Percentiles rank a stretch among this genome's conserved stretches.
Conservation (phyloP, 2,329 filamentous ascomycete species). For the Cyclaneusma minus region DNA sequence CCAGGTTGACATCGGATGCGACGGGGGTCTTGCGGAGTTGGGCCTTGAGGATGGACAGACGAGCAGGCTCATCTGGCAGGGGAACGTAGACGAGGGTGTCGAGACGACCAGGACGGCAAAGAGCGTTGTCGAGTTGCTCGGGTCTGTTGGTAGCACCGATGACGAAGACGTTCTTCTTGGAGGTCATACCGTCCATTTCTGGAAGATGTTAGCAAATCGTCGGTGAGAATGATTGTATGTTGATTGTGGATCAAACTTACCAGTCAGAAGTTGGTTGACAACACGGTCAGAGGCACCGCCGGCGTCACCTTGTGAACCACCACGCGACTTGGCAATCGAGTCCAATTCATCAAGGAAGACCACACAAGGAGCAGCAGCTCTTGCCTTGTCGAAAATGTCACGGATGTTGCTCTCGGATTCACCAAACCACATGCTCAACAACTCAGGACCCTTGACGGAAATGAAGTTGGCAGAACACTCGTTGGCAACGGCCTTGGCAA, state of each 20-base stretch:
- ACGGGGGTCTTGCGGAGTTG: slow-evolving; percentile 98
- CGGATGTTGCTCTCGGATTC: slow-evolving; percentile 99
- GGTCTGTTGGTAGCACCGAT: slow-evolving; percentile 98
- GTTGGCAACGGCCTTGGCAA: slow-evolving; percentile 98
- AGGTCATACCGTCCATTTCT: slow-evolving; percentile 99
- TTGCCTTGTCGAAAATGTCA: slow-evolving; percentile 99
- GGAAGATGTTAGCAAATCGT: slow-evolving; percentile 27
- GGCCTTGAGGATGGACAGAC: slow-evolving; percentile 79
- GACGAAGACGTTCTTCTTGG: slow-evolving; percentile 99
- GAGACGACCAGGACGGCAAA: slow-evolving; percentile 96
- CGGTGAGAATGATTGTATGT: slow-evolving; percentile 4
- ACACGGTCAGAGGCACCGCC: slow-evolving; percentile 98
- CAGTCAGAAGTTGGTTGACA: slow-evolving; percentile 96
- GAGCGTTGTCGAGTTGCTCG: slow-evolving; percentile 93
- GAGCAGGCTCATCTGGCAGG: slow-evolving; percentile 80
- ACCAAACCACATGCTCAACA: slow-evolving; percentile 99
- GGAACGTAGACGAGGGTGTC: slow-evolving; percentile 98
- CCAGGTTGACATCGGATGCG: slow-evolving; percentile 69
- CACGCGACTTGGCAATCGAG: slow-evolving; percentile 98
- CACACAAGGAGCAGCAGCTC: slow-evolving; percentile 91
- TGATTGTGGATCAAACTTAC: slow-evolving; percentile 32
- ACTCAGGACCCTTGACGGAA: slow-evolving; percentile 94
- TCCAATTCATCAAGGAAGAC: slow-evolving; percentile 98
- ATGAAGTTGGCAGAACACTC: slow-evolving; percentile 99
- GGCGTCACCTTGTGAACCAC: slow-evolving; percentile 88